Evolutionary conservation across 306 rosid genomes (phyloP), one percentile per base, ranked within the genome.

Genomic region (Cicer bijugum): DNA sequence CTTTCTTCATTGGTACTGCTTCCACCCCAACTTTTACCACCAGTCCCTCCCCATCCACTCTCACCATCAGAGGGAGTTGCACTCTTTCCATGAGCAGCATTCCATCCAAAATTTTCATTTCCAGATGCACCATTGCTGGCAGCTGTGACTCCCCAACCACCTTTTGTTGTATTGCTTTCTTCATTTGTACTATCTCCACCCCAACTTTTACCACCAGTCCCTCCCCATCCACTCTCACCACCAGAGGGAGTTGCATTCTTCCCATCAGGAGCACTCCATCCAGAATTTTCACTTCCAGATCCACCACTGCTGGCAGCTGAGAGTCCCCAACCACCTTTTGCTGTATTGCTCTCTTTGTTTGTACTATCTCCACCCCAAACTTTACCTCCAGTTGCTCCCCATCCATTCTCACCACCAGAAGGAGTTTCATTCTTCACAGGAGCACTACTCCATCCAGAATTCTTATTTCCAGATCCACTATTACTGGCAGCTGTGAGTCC

Each of bases 161-260:
- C 8, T 50, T 5, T 11, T 37, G 38, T 6, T 38, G n/a, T 7
- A 10, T 17, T 70, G 33, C 72, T 65, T 28, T 76, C 67, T 33
- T 67, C 23, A 33, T 63, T 51, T 14, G 78, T 1, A 14, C 16
- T 42, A 9, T 73, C 72, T 28, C 67, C 72, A 52, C 72, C 67
- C 75, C 77, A 70, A 69, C 48, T 39, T 17, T 40, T 63, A 37
- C 20, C 67, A 37, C 42, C 46, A 38, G 67, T 14, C 20, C 44
- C 67, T 38, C 67, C 67, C 65, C 56, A 28, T 19, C 72, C 72
- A 51, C 72, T 43, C 7, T 10, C 78, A 15, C 46, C 62, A 37
- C 70, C 78, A 17, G 50, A 58, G 12, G 79, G 45, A 76, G 58
- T 2, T 14, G 48, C 56, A 48, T 69, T 69, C 51, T 57, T 76